Evolutionary conservation across 805 yeast species (phyloP).

Genomic region (Yarrowia sp.): DNA sequence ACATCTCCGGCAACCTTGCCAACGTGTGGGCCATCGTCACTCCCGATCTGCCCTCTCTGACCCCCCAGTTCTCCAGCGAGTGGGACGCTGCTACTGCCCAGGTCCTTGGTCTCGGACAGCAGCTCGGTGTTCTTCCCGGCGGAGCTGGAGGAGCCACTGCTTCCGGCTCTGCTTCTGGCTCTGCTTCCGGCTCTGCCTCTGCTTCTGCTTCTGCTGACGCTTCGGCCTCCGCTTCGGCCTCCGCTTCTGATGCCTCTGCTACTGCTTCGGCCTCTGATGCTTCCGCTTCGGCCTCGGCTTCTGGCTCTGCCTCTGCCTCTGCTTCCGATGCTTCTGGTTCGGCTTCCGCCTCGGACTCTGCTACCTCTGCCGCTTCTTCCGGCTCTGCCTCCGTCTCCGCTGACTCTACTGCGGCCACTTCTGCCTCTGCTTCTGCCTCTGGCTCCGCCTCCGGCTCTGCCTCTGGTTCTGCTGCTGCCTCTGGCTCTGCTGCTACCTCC

Average conservation of each 20-base stretch:
- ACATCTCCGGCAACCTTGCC: not conserved
- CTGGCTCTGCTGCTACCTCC: not conserved
- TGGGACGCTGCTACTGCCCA: conserved; percentile 4
- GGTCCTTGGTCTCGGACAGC: not conserved
- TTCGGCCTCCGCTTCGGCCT: not conserved
- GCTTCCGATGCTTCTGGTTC: not conserved
- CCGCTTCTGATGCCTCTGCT: not conserved
- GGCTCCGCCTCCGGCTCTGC: not conserved
- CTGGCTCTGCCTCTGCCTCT: not conserved
- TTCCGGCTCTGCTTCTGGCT: not conserved
- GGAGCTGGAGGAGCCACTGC: not conserved
- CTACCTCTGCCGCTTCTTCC: not conserved
- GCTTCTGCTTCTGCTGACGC: not conserved
- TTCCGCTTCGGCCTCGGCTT: not conserved
- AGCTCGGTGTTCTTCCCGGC: not conserved
- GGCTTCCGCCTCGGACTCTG: not conserved
- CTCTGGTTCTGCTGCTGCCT: too few relatives aligned
- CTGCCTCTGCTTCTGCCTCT: not conserved
- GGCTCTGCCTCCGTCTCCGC: not conserved
- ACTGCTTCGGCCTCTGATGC: not conserved
- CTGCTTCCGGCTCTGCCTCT: not conserved
- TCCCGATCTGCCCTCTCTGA: not conserved
- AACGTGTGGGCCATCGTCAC: not conserved
- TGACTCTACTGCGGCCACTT: not conserved
- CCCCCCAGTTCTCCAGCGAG: not conserved